Base-by-base conservation (phyloP, 164 flowering plant species). In the Berberis vulgaris region DNA sequence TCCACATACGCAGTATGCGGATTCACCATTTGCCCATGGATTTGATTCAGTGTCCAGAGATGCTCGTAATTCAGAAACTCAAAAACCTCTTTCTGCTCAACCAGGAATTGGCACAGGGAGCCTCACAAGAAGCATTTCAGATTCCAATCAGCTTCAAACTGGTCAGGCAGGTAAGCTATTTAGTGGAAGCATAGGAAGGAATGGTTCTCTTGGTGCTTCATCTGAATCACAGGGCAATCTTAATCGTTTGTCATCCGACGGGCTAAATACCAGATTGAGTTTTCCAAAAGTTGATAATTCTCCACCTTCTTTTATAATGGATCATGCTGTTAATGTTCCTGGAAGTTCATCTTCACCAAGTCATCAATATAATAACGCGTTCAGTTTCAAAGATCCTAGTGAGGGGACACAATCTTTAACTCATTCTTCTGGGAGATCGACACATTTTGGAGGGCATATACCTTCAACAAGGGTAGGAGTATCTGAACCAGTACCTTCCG, bases 401-500 rank as follows among this genome's bases (percentile, higher is more conserved):
- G 63, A 73, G 43, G 49, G 52, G 38, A 12, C 66, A 46, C 58
- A 78, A 13, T 44, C 67, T 65, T 12, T 71, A 8, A 40, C 65
- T 54, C 65, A 60, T 65, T 60, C 72, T 71, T 62, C 75, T 63
- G 62, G 67, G 67, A 67, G 44, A 74, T 55, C 63, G 56, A 59
- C 49, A 8, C 69, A 64, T 40, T 63, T 43, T 57, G 78, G 69
- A 59, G 74, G 73, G 45, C 82, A 73, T 59, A 77, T 59, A 69
- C 42, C 67, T 60, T 45, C 75, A 45, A 45, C 65, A 1, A 74
- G 50, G 67, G 57, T 62, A 26, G 72, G 67, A 49, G 79, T 58
- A 60, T 72, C 75, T 62, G 83, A 77, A 63, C 55, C 77, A 62
- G 42, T 73, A 63, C 79, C 84, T 63, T 56, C 77, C 46, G 41